Evolutionary conservation across 148 eudicot genomes (phyloP).

Genomic region (Beta vulgaris): DNA sequence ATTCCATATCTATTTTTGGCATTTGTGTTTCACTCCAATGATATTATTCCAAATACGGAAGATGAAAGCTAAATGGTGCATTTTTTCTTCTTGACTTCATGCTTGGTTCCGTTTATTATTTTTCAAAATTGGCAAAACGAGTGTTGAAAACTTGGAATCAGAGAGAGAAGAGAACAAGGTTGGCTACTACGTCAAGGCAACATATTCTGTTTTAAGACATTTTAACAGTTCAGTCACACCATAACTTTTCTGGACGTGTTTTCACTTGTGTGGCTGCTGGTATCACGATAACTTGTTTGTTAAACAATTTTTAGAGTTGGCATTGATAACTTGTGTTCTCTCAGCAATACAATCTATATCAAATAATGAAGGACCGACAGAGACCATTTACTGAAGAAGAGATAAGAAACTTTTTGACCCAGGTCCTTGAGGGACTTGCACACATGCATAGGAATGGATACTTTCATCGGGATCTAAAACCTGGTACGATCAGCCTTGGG

Average conservation of each 20-base stretch:
- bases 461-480: slow-evolving; percentile 93
- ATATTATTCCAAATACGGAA: too few relatives aligned
- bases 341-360: slow-evolving; percentile 87
- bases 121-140: too few relatives aligned
- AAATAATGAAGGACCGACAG: slow-evolving; percentile 64
- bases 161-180: not conserved
- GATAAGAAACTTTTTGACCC: slow-evolving; percentile 62
- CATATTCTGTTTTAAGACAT: not conserved
- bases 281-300: not conserved
- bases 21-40: too few relatives aligned
- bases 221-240: not conserved
- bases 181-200: not conserved
- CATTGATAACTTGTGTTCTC: not conserved
- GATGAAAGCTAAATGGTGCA: too few relatives aligned
- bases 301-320: not conserved
- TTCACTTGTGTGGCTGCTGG: not conserved
- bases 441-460: slow-evolving; percentile 84
- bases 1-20: too few relatives aligned
- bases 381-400: slow-evolving; percentile 78
- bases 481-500: slow-evolving; percentile 48
- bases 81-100: too few relatives aligned
- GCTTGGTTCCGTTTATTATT: too few relatives aligned
- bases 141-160: too few relatives aligned
- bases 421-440: slow-evolving; percentile 80
- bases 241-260: not conserved